Base-by-base conservation (phyloP, 345 rosid species). In the Xanthoceras sorbifolium region DNA sequence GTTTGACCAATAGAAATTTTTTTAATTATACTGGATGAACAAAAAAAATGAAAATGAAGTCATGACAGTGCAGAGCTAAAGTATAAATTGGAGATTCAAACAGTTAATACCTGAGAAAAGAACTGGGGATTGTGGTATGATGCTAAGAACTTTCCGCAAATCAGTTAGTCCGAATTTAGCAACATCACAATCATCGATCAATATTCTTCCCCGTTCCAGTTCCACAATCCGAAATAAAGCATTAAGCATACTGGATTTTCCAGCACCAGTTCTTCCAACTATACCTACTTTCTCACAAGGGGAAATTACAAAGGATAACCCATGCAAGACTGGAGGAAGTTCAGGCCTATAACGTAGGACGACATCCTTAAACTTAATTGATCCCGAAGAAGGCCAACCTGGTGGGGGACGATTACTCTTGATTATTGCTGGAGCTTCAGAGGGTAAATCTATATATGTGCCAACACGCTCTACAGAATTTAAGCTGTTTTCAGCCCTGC, bases 251-350 rank as follows among this genome's bases (percentile, higher is more conserved):
- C 98, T 93, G 71, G 98, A 93, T 82, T 96, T 96, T 48, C 98
- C 98, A 1, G 97, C 97, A 59, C 99, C 99, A 67, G 97, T 93
- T 90, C 99, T 92, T 84, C 99, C 98, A 64, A 93, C 99, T 42
- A 96, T 90, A 55, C 99, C 98, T 73, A 92, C 81, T 86, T 91
- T 93, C 87, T 92, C 94, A 82, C 88, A 82, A 1, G 98, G 91
- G 63, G 90, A 83, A 72, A 89, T 82, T 8, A 67, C 29, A 42
- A 91, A 90, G 32, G 97, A 84, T 69, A 96, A 77, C 32, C 98
- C 98, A 85, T 89, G 93, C 74, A 93, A 78, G 48, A 93, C 96
- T 14, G 92, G 94, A 55, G 97, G 95, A 86, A 91, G 99, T 83
- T 91, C 99, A n/a, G 93, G 90, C 80, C 97, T 86, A 65, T 96